A percentile compares a stretch with the other conserved stretches of the same genome.
Evolutionary conservation across 371 early-diverging fungal genomes (phyloP).

Genomic region (Apophysomyces trapeziformis): DNA sequence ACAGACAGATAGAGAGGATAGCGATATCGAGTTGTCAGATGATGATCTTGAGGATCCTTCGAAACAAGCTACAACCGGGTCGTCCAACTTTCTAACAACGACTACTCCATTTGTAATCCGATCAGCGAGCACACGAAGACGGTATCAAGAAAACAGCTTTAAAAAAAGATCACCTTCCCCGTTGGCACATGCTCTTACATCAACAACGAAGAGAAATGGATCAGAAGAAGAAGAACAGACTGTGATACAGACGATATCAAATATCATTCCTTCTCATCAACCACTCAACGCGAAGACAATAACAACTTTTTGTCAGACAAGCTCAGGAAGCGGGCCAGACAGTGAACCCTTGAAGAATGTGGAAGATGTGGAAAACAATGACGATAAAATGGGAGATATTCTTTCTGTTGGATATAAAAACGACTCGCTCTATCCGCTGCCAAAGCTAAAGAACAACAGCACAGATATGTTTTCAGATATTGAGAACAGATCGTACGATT

Average conservation of each 20-base stretch:
- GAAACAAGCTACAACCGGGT: not conserved
- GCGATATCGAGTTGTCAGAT: slow-evolving; percentile 53
- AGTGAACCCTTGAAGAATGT: not conserved
- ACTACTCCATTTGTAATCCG: slow-evolving; percentile 1
- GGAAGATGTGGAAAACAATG: not conserved
- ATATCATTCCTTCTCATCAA: too few relatives aligned
- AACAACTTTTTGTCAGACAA: not conserved
- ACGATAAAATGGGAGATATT: not conserved
- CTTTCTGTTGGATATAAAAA: not conserved
- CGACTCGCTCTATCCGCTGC: not conserved
- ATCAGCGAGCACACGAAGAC: not conserved
- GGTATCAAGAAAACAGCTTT: not conserved
- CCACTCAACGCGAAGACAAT: not conserved
- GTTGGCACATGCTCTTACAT: not conserved
- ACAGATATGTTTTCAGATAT: not conserved
- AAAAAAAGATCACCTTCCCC: slow-evolving; percentile 12
- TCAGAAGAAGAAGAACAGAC: not conserved
- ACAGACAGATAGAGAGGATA: slow-evolving; percentile 32
- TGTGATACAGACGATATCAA: too few relatives aligned
- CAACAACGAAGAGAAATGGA: not conserved
- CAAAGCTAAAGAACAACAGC: too few relatives aligned
- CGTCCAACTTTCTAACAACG: not conserved
- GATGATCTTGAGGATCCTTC: slow-evolving; percentile 27
- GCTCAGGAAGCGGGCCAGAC: not conserved
- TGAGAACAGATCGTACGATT: not conserved